Base-by-base conservation (phyloP, 2,329 filamentous ascomycete species). In the Diplodia intermedia region DNA sequence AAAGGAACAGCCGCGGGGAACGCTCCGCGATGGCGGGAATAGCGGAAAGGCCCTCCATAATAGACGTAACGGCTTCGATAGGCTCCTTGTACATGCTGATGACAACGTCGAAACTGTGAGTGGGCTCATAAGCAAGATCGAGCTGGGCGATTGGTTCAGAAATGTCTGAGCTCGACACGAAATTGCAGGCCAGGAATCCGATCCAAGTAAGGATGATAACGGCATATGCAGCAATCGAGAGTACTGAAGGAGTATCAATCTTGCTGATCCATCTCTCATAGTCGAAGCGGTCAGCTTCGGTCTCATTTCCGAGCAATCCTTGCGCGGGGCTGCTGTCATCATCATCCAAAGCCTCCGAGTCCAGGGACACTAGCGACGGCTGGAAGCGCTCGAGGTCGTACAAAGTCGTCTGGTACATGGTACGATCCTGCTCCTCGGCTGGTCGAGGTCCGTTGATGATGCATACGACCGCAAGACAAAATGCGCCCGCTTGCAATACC, bases 61-160 rank as follows among this genome's bases (percentile, higher is more conserved):
- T 72, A n/a, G 71, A 49, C 1, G 60, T 61, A 0, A 79, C 73
- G 4, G 75, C 71, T 7, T 72, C 66, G 6, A 73, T 60, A 0
- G 74, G 72, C 66, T 80, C 79, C 65, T 76, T 75, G 70, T 78
- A 78, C 75, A 78, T 79, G 72, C 75, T 79, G 62, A 80, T 72
- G 4, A 80, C 78, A 15, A 80, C 72, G 57, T 80, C 78, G 26
- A 75, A 60, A 18, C 69, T 56, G 4, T 66, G 62, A 7, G 43
- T 18, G 1, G 77, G 70, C 29, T 68, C 53, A 65, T 78, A 79
- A 0, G 63, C 53, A 6, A 54, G 47, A 52, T 76, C 75, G 11
- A 76, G 65, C 12, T 60, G 36, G 15, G 65, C 43, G n/a, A 61
- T 23, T 14, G 65, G 65, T 36, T 65, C 50, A 1, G 47, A 15